Evolutionary conservation across 306 rosid species (phyloP).

Genomic region (Trifolium repens): DNA sequence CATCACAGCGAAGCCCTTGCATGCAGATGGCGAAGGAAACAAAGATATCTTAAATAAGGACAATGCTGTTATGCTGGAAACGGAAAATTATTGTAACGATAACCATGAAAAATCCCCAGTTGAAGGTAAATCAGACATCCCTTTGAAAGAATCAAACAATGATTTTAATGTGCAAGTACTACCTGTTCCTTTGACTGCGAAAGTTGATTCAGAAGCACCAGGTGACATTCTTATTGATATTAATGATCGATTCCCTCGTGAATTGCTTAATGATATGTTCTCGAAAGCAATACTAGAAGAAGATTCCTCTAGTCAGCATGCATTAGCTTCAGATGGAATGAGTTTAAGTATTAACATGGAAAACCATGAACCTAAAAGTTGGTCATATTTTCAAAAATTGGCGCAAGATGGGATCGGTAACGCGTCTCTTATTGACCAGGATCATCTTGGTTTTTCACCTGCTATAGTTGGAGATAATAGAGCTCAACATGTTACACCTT

Average conservation of each 20-base stretch:
- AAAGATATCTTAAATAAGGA: conserved; percentile 31
- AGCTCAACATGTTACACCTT: conserved; percentile 61
- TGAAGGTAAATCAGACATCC: conserved; percentile 40
- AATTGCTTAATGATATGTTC: conserved; percentile 76
- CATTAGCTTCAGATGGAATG: conserved; percentile 63
- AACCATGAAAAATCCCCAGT: conserved; percentile 8
- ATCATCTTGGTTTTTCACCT: conserved; percentile 67
- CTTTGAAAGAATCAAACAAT: conserved; percentile 45
- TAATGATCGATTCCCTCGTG: conserved; percentile 83
- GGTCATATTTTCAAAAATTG: conserved; percentile 85
- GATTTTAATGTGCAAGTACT: conserved; percentile 40
- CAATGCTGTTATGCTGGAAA: conserved; percentile 4
- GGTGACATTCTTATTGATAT: conserved; percentile 82
- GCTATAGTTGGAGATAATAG: conserved; percentile 48
- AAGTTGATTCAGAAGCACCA: conserved; percentile 53
- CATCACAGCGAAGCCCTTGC: conserved; percentile 37
- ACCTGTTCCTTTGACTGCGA: conserved; percentile 45
- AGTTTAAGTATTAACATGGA: conserved; percentile 75
- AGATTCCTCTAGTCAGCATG: conserved; percentile 51
- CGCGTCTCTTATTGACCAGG: conserved; percentile 83
- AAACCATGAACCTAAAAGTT: conserved; percentile 76
- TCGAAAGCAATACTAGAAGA: conserved; percentile 81
- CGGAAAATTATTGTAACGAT: conserved; percentile 19
- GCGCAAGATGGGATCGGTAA: conserved; percentile 73
- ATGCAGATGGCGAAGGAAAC: conserved; percentile 39